phyloP scores from a whole-genome alignment of 1,284 basidiomycete species.

The Fomitopsis betulina region DNA sequence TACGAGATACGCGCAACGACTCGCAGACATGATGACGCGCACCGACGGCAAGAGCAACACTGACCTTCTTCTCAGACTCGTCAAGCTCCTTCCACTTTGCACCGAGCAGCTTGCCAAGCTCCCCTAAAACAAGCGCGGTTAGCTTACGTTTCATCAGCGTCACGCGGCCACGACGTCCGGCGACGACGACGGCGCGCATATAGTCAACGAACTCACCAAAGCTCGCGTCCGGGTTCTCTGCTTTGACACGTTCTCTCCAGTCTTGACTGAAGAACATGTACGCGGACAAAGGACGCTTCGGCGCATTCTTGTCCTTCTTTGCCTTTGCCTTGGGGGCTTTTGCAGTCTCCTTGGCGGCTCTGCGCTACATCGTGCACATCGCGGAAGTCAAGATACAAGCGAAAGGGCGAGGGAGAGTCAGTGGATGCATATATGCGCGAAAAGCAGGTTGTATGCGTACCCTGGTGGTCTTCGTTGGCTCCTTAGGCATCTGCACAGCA shows the following conservation, averaged over 20 bases:
- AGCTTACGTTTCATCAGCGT: slow-evolving; percentile 7
- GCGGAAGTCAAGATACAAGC: slow-evolving; percentile 12
- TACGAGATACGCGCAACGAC: neutral
- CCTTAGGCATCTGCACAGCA: slow-evolving; percentile 74
- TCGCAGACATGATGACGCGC: slow-evolving; percentile 3
- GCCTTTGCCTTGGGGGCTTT: slow-evolving; percentile 45
- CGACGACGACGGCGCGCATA: slow-evolving; percentile 7
- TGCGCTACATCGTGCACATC: slow-evolving; percentile 44
- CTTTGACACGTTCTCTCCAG: slow-evolving; percentile 92
- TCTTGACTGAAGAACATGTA: slow-evolving; percentile 99
- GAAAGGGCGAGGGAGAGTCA: neutral
- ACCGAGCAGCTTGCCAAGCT: slow-evolving; percentile 68
- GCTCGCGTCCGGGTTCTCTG: slow-evolving; percentile 90
- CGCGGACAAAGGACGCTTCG: slow-evolving; percentile 89
- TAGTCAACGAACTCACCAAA: slow-evolving; percentile 61
- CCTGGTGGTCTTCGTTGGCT: slow-evolving; percentile 72
- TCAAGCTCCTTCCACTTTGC: slow-evolving; percentile 70
- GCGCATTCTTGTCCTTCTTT: slow-evolving; percentile 81
- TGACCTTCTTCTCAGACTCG: slow-evolving; percentile 71
- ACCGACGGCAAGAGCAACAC: neutral
- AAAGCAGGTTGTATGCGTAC: slow-evolving; percentile 36
- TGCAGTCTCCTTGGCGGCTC: slow-evolving; percentile 68
- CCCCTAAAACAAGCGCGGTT: slow-evolving; percentile 34
- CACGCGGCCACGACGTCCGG: neutral
- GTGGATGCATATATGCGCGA: slow-evolving; percentile 2